These are phyloP conservation scores for Solanum commersonii DNA, from an alignment of 257 asterid genomes.

Conservation along the genomic window DNA sequence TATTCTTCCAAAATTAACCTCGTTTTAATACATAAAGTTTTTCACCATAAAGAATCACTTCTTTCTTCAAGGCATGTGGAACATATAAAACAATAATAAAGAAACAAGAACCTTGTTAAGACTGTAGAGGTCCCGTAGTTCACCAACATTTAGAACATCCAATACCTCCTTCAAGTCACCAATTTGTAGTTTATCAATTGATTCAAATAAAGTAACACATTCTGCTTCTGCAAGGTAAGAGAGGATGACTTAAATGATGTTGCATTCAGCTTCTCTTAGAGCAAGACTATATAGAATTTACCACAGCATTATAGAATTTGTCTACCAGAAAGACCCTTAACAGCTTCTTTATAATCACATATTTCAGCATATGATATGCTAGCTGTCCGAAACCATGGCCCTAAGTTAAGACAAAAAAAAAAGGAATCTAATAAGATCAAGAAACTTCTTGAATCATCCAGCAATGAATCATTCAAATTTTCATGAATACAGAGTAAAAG, in stretches of 20 bases:
- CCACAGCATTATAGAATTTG: background rate
- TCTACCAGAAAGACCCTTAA: slow-evolving; percentile 61
- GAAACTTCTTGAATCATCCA: background rate
- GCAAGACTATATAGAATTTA: background rate
- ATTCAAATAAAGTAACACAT: slow-evolving; percentile 38
- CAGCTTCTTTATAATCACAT: slow-evolving; percentile 56
- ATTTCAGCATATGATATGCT: slow-evolving; percentile 67
- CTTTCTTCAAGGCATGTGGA: background rate
- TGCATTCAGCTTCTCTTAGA: background rate
- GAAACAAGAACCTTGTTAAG: slow-evolving; percentile 45
- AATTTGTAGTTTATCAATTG: slow-evolving; percentile 32
- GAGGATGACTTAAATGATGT: background rate
- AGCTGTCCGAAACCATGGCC: slow-evolving; percentile 94
- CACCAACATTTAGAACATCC: slow-evolving; percentile 50
- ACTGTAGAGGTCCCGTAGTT: slow-evolving; percentile 58
- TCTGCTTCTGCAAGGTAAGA: slow-evolving; percentile 46
- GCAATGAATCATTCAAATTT: background rate
- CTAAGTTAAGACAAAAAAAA: slow-evolving; percentile 18
- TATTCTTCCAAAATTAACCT: background rate
- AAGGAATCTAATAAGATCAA: background rate
- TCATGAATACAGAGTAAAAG: background rate
- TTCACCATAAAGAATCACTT: background rate
- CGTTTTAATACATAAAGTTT: background rate
- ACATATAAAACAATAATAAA: background rate
- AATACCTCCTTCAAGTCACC: slow-evolving; percentile 47